Conservation (phyloP, 2,329 filamentous ascomycete genomes). For the Xylaria sp. region DNA sequence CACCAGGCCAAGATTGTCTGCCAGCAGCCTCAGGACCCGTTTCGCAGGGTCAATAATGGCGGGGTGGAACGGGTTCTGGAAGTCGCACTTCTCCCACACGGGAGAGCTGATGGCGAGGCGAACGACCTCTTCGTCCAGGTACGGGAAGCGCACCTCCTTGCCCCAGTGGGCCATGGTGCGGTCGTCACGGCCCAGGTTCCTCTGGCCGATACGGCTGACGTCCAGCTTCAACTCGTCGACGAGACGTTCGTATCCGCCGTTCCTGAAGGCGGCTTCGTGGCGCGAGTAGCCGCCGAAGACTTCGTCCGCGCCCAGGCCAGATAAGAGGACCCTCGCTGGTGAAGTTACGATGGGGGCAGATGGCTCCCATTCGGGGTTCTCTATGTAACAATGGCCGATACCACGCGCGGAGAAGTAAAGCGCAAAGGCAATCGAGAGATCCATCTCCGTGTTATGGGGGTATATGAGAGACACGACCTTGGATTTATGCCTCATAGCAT, state of each 20-base stretch:
- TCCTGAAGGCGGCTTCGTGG: constrained; percentile 75
- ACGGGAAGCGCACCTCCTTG: constrained; percentile 87
- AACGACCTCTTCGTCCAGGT: constrained; percentile 85
- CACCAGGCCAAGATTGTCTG: constrained; percentile 71
- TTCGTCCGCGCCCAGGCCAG: constrained; percentile 93
- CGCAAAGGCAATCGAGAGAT: constrained; percentile 88
- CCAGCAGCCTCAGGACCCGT: constrained; percentile 75
- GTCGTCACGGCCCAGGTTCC: constrained; percentile 95
- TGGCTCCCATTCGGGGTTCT: constrained; percentile 31
- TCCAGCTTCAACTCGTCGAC: constrained; percentile 84
- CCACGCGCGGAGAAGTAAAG: constrained; percentile 94
- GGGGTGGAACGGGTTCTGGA: constrained; percentile 54
- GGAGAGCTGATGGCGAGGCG: constrained; percentile 74
- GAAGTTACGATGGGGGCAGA: constrained; percentile 48
- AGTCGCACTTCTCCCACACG: constrained; percentile 87
- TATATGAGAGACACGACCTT: constrained; percentile 77
- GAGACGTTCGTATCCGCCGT: constrained; percentile 70
- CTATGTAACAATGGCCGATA: constrained; percentile 50
- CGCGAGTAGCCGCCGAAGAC: constrained; percentile 92
- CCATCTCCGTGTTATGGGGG: constrained; percentile 98
- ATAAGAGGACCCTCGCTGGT: constrained; percentile 80
- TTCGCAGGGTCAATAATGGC: constrained; percentile 74
- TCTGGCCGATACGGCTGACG: constrained; percentile 80
- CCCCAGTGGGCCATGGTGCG: constrained; percentile 88
- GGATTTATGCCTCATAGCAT: constrained; percentile 69